These are phyloP conservation scores for Wallacemonas sp. DNA, from an alignment of 208 protist species.

Conservation along the genomic window DNA sequence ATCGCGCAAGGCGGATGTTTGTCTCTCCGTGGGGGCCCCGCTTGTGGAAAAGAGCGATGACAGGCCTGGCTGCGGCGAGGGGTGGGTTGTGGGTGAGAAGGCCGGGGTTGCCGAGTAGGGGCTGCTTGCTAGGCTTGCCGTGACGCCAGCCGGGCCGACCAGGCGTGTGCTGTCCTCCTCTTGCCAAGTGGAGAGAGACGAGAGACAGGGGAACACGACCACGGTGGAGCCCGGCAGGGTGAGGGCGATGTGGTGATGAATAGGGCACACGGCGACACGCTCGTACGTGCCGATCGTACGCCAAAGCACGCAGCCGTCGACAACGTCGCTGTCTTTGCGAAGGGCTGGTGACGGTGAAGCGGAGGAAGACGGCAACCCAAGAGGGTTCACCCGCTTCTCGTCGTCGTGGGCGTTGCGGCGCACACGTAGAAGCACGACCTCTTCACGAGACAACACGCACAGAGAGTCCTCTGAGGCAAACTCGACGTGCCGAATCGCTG, in stretches of 20 bases:
- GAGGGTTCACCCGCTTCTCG: too few relatives aligned
- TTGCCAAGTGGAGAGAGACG: too few relatives aligned
- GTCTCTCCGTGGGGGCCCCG: background rate
- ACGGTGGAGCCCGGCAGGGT: constrained; percentile 44
- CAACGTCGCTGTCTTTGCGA: background rate
- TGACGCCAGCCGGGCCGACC: constrained; percentile 2
- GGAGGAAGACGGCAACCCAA: too few relatives aligned
- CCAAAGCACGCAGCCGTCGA: constrained; percentile 53
- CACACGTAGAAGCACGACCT: constrained; percentile 38
- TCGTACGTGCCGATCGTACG: constrained; percentile 62
- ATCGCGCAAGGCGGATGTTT: background rate
- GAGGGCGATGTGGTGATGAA: constrained; percentile 68
- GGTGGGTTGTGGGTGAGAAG: constrained; percentile 30
- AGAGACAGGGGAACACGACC: constrained; percentile 69
- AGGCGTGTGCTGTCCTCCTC: too few relatives aligned
- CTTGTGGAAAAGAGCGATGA: background rate
- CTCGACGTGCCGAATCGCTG: constrained; percentile 5
- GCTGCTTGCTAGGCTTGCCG: constrained; percentile 15
- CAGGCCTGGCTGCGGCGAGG: constrained; percentile 11
- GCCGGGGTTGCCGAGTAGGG: constrained; percentile 21
- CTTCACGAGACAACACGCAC: constrained; percentile 37
- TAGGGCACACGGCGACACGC: constrained; percentile 58
- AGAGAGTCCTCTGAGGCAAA: constrained; percentile 42
- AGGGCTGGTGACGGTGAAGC: too few relatives aligned
- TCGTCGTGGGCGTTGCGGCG: background rate